These are phyloP conservation scores for Tetrapisispora pingtungensis DNA, from an alignment of 805 yeast species.

Conservation along the genomic window DNA sequence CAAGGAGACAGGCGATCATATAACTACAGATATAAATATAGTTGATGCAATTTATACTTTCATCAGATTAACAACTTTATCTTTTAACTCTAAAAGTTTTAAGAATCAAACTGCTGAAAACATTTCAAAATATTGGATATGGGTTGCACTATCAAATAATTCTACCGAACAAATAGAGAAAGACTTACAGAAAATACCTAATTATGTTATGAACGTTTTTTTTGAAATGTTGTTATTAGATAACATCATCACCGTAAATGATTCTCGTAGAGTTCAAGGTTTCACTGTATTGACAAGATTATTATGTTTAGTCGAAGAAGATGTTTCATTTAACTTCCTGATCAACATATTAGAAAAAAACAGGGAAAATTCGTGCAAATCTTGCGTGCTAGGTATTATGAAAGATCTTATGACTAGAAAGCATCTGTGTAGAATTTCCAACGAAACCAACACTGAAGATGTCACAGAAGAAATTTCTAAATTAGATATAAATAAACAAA, in stretches of 20 bases:
- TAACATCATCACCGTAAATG: constrained; percentile 30
- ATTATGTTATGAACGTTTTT: constrained; percentile 29
- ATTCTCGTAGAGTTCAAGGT: constrained; percentile 34
- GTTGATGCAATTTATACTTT: constrained; percentile 33
- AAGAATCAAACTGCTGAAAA: constrained; percentile 22
- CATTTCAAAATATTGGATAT: constrained; percentile 28
- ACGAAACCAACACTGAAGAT: not conserved
- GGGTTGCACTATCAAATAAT: constrained; percentile 27
- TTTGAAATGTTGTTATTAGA: constrained; percentile 35
- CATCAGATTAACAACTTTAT: constrained; percentile 35
- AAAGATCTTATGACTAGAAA: constrained; percentile 50
- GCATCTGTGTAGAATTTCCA: constrained; percentile 2
- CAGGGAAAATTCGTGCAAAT: constrained; percentile 60
- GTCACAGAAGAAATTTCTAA: not conserved
- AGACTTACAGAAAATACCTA: constrained; percentile 21
- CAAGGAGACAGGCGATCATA: constrained; percentile 12
- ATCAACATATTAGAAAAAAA: constrained; percentile 47
- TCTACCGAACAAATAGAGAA: constrained; percentile 12
- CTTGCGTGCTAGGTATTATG: constrained; percentile 54
- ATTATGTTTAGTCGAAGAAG: constrained; percentile 49
- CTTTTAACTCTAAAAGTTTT: constrained; percentile 18
- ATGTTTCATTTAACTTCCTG: constrained; percentile 47
- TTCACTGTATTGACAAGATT: constrained; percentile 57
- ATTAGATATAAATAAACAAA: constrained; percentile 3
- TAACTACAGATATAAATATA: constrained; percentile 13